phyloP scores from a whole-genome alignment of 768 basidiomycete species.

The Austroboletus festivus region DNA sequence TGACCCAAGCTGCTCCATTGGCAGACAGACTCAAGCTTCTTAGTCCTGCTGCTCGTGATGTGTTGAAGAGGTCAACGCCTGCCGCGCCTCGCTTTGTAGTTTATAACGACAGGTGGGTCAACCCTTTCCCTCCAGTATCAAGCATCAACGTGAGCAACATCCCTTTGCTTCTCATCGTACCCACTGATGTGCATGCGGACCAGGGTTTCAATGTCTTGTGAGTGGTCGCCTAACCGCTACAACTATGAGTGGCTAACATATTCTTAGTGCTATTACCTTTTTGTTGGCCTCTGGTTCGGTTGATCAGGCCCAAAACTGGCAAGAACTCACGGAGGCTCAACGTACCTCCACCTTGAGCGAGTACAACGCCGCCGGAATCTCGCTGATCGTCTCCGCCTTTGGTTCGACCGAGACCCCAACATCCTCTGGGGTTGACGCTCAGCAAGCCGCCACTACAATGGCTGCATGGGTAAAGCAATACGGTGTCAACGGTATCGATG shows the following conservation, averaged over 20 bases:
- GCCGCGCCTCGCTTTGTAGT: constrained; percentile 49
- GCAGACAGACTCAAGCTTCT: constrained; percentile 18
- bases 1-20: constrained; percentile 15
- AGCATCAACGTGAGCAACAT: constrained; percentile 37
- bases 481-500: constrained; percentile 50
- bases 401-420: constrained; percentile 45
- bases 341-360: constrained; percentile 42
- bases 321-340: constrained; percentile 34
- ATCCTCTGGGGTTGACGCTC: constrained; percentile 37
- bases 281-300: constrained; percentile 38
- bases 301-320: constrained; percentile 48
- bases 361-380: constrained; percentile 55
- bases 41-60: constrained; percentile 23
- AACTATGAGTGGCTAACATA: background rate
- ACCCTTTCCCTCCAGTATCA: constrained; percentile 43
- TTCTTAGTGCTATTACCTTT: constrained; percentile 39
- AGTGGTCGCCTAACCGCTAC: background rate
- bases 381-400: constrained; percentile 55
- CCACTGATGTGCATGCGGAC: background rate
- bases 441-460: constrained; percentile 39
- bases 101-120: constrained; percentile 42
- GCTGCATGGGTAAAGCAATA: constrained; percentile 46
- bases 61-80: constrained; percentile 23
- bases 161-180: background rate
- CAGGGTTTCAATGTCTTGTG: constrained; percentile 38